phyloP scores from a whole-genome alignment of 441 rosid species.

The Melastoma candidum region DNA sequence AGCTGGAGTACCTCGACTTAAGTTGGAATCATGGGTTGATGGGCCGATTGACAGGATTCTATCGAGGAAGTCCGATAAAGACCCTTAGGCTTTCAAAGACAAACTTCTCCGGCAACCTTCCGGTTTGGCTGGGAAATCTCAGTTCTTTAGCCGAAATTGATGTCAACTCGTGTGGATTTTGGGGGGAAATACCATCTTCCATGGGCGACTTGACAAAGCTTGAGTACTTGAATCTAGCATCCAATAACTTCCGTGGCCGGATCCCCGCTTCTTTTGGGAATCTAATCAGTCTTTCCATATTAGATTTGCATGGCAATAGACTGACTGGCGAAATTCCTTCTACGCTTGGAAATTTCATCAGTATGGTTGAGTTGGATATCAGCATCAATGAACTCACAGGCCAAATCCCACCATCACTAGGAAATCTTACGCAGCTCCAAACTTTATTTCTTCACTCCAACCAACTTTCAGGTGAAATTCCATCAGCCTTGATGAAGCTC shows the following conservation, averaged over 20 bases:
- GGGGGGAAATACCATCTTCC: conserved; percentile 8
- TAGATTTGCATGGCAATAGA: too few relatives aligned
- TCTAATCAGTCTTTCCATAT: too few relatives aligned
- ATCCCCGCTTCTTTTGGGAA: too few relatives aligned
- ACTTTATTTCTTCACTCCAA: too few relatives aligned
- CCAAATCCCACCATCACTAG: conserved; percentile 7
- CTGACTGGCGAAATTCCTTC: too few relatives aligned
- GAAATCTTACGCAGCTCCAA: conserved; percentile 9
- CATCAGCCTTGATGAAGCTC: too few relatives aligned
- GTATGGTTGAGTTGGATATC: not conserved
- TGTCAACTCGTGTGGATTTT: not conserved
- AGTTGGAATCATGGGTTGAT: not conserved
- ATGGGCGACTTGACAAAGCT: conserved; percentile 12
- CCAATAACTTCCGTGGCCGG: too few relatives aligned
- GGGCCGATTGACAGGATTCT: conserved; percentile 5
- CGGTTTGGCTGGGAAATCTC: conserved; percentile 12
- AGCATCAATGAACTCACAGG: conserved; percentile 1
- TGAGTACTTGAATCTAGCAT: too few relatives aligned
- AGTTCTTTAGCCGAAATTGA: not conserved
- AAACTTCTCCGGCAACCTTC: conserved; percentile 15
- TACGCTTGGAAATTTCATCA: too few relatives aligned
- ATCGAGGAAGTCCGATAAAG: not conserved
- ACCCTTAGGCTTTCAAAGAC: accelerated
- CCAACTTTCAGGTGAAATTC: too few relatives aligned
- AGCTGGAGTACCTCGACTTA: not conserved